These are phyloP conservation scores for Symbiodinium natans DNA, from an alignment of 73 alveolate species.

Conservation along the genomic window DNA sequence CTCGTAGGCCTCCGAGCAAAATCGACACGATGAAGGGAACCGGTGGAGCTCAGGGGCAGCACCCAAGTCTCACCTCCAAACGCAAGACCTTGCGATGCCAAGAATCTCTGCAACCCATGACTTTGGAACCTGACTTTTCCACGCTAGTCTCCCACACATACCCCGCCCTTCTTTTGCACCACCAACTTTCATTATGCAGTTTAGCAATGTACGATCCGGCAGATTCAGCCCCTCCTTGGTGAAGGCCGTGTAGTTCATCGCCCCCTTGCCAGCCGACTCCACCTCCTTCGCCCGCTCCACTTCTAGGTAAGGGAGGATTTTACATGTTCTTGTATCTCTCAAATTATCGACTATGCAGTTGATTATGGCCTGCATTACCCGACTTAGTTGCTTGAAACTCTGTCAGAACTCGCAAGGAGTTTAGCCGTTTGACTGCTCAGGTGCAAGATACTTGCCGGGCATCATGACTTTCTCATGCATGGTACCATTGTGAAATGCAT, in stretches of 20 bases:
- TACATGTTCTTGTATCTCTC: background rate
- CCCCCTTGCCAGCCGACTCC: conserved; percentile 66
- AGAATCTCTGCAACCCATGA: background rate
- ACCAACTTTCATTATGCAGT: too few species aligned
- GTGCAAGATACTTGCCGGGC: too few species aligned
- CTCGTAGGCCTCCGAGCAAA: conserved; percentile 21
- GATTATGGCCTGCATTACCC: too few species aligned
- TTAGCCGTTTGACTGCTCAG: too few species aligned
- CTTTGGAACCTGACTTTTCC: background rate
- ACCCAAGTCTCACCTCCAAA: background rate
- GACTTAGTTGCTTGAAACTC: too few species aligned
- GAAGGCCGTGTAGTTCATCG: conserved; percentile 64
- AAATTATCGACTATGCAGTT: too few species aligned
- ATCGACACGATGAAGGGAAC: background rate
- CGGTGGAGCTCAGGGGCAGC: background rate
- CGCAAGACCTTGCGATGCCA: background rate
- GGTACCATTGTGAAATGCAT: too few species aligned
- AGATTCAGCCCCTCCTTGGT: too few species aligned
- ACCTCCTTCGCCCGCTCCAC: background rate
- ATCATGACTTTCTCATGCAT: too few species aligned
- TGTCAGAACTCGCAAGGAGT: too few species aligned
- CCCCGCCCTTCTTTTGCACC: too few species aligned
- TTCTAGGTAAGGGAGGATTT: background rate
- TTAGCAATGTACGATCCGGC: too few species aligned
- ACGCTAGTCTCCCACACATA: background rate